Percentiles rank a stretch among this genome's conserved stretches.
Evolutionary conservation across 2,329 filamentous ascomycete species (phyloP).

Genomic region (Hysterium pulicare): DNA sequence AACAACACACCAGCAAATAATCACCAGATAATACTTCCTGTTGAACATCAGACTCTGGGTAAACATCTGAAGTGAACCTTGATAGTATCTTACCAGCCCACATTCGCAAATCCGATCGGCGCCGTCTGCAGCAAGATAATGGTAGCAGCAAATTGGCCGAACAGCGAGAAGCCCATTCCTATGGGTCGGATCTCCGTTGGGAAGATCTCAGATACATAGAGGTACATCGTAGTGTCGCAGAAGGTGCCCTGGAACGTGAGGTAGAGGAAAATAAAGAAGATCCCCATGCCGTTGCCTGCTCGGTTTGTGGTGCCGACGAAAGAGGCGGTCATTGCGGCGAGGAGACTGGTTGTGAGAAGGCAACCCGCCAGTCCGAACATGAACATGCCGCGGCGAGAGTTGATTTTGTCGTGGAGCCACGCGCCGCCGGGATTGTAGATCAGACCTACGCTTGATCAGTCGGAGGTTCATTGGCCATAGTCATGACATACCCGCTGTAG

Average conservation of each 20-base stretch:
- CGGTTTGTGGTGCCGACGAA: slow-evolving; percentile 39
- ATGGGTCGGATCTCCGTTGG: slow-evolving; percentile 51
- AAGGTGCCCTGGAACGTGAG: slow-evolving; percentile 48
- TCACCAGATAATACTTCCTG: slow-evolving; percentile 51
- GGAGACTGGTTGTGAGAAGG: slow-evolving; percentile 12
- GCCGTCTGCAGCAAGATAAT: slow-evolving; percentile 47
- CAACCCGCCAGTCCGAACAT: slow-evolving; percentile 31
- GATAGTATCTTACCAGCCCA: too few species aligned
- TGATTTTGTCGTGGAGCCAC: slow-evolving; percentile 15
- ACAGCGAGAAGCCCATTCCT: slow-evolving; percentile 51
- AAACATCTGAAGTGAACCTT: too few species aligned
- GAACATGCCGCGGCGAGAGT: slow-evolving; percentile 12
- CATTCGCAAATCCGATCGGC: slow-evolving; percentile 25
- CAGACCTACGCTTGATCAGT: slow-evolving; percentile 14
- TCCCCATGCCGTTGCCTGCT: slow-evolving; percentile 41
- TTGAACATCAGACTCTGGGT: too few species aligned
- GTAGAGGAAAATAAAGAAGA: slow-evolving; percentile 45
- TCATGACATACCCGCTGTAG: slow-evolving; percentile 35
- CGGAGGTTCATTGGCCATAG: too few species aligned
- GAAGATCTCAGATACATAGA: slow-evolving; percentile 40
- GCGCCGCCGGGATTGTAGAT: slow-evolving; percentile 18
- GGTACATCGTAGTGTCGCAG: slow-evolving; percentile 42
- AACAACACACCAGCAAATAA: slow-evolving; percentile 25
- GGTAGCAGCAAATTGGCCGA: slow-evolving; percentile 33
- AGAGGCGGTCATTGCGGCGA: slow-evolving; percentile 34